Percentiles rank a stretch among this genome's conserved stretches.
Conservation (phyloP, 208 protist genomes). For the Naegleria fowleri region DNA sequence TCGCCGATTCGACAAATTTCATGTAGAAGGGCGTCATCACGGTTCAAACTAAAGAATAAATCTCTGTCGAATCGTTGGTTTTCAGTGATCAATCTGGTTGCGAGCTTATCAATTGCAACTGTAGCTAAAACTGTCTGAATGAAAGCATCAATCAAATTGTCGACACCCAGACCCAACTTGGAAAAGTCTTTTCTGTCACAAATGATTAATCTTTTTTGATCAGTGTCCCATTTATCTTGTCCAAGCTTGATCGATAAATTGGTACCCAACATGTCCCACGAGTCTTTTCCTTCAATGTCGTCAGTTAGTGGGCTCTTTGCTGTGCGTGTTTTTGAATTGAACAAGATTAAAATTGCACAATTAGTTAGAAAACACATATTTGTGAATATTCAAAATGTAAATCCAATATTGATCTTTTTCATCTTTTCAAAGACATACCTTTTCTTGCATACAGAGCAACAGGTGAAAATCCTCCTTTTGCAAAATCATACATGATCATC, state of each 20-base stretch:
- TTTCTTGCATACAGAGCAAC: conserved; percentile 49
- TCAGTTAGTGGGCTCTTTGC: neutral
- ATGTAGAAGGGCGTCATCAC: conserved; percentile 19
- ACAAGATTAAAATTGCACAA: no score
- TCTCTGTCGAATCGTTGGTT: conserved; percentile 36
- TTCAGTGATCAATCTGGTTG: conserved; percentile 7
- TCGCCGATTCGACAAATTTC: conserved; percentile 22
- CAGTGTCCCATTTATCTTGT: conserved; percentile 46
- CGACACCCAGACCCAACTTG: conserved; percentile 52
- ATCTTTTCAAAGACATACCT: no score
- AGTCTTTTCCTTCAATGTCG: conserved; percentile 16
- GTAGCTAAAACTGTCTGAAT: conserved; percentile 54
- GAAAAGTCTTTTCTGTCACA: conserved; percentile 59
- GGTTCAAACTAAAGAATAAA: conserved; percentile 33
- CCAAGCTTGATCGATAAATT: conserved; percentile 51
- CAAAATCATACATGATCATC: conserved; percentile 46
- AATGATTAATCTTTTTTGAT: conserved; percentile 54
- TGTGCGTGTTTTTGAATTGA: no score
- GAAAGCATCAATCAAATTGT: conserved; percentile 61
- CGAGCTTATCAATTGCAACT: conserved; percentile 59
- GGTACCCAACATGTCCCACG: conserved; percentile 57
- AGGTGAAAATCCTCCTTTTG: conserved; percentile 42
- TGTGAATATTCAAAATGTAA: no score
- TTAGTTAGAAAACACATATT: no score
- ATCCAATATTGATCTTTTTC: no score